Evolutionary conservation across 768 basidiomycete species (phyloP).

Genomic region (Russula brevipes): DNA sequence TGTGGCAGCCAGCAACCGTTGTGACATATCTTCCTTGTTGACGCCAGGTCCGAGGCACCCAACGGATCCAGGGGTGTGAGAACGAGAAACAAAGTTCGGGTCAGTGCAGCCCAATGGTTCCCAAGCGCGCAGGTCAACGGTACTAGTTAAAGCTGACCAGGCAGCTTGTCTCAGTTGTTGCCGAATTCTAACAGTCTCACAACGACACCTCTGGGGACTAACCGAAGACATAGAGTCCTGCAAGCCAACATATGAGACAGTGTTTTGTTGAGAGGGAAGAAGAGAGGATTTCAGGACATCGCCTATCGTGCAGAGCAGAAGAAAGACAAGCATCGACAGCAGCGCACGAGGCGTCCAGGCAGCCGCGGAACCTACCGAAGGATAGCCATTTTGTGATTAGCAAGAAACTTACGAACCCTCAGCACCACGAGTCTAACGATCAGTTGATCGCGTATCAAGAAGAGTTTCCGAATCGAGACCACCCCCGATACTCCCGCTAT

Average conservation of each 20-base stretch:
- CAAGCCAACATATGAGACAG: not conserved
- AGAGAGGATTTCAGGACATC: not conserved
- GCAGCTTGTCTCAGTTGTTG: too few relatives aligned
- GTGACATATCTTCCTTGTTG: not conserved
- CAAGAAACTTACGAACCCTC: not conserved
- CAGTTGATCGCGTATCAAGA: not conserved
- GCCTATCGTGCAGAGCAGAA: not conserved
- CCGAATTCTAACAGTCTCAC: not conserved
- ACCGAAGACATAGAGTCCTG: not conserved
- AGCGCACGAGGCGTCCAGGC: not conserved
- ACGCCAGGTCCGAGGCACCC: not conserved
- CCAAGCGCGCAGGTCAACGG: not conserved
- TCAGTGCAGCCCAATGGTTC: not conserved
- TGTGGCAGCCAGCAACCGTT: too few relatives aligned
- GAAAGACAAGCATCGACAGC: not conserved
- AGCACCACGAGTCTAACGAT: not conserved
- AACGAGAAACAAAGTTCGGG: not conserved
- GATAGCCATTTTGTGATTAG: not conserved
- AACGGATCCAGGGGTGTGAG: not conserved
- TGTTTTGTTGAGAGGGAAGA: not conserved
- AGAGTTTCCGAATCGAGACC: constrained; percentile 5
- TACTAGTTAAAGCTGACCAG: too few relatives aligned
- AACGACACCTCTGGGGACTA: not conserved
- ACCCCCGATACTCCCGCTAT: constrained; percentile 38
- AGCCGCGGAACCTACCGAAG: not conserved